Conservation (phyloP, 192 early-diverging fungal genomes). For the Podila horticola region DNA sequence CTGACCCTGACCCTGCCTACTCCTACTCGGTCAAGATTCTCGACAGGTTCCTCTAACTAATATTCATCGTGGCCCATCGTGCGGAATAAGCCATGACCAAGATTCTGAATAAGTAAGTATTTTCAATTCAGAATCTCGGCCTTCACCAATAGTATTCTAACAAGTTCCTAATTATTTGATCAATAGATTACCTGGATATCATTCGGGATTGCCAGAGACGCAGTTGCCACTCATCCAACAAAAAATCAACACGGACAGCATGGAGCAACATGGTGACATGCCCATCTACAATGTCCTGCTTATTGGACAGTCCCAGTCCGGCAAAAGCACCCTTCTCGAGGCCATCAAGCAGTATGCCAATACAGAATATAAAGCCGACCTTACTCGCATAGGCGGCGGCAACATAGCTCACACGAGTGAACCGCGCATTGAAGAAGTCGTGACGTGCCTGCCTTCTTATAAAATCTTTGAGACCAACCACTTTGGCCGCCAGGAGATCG, state of each 20-base stretch:
- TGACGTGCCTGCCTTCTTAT: slow-evolving; percentile 7
- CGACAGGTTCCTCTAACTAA: too few relatives aligned
- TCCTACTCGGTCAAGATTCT: too few relatives aligned
- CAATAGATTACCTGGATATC: too few relatives aligned
- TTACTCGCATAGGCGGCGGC: not conserved
- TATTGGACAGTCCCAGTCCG: not conserved
- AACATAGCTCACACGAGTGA: not conserved
- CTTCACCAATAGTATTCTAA: too few relatives aligned
- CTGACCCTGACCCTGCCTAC: too few relatives aligned
- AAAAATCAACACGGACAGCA: not conserved
- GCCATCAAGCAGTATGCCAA: not conserved
- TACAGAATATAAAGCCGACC: not conserved
- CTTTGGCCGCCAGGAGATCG: slow-evolving; percentile 6
- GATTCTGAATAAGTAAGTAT: too few relatives aligned
- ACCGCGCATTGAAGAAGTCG: slow-evolving; percentile 4
- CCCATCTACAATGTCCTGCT: slow-evolving; percentile 1
- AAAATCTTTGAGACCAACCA: slow-evolving; percentile 9
- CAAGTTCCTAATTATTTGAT: too few relatives aligned
- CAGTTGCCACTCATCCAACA: too few relatives aligned
- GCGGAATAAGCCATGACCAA: too few relatives aligned
- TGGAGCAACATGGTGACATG: not conserved
- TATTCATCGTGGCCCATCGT: too few relatives aligned
- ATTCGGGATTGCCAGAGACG: too few relatives aligned
- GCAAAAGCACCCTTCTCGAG: not conserved
- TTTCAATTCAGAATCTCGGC: too few relatives aligned